These are phyloP conservation scores for Lenwebbia sp. DNA, from an alignment of 345 rosid genomes.

Conservation along the genomic window DNA sequence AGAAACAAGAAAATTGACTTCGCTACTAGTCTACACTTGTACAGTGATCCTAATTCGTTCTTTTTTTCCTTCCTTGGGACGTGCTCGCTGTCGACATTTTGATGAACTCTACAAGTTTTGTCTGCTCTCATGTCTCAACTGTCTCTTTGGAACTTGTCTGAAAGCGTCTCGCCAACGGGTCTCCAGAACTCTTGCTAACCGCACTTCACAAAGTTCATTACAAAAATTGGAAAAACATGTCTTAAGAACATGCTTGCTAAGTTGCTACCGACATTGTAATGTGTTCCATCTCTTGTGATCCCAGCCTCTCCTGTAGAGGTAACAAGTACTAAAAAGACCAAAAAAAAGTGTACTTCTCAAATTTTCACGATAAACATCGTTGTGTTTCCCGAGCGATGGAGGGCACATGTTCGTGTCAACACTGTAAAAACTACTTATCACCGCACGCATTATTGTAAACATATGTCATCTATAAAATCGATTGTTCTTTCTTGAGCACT, in stretches of 20 bases:
- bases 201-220: not conserved
- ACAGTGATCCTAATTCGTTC: not conserved
- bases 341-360: not conserved
- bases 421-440: not conserved
- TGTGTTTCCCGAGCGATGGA: not conserved
- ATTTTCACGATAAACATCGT: not conserved
- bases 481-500: not conserved
- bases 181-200: not conserved
- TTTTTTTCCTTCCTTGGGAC: not conserved
- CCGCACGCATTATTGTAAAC: not conserved
- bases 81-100: not conserved
- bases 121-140: not conserved
- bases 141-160: not conserved
- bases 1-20: not conserved
- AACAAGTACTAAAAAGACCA: not conserved
- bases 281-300: not conserved
- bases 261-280: not conserved
- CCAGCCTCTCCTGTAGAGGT: not conserved
- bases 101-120: not conserved
- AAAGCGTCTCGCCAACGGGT: not conserved
- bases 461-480: not conserved
- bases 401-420: not conserved
- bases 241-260: not conserved
- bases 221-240: not conserved
- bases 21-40: not conserved